Percentiles rank a stretch among this genome's conserved stretches.
Conservation (phyloP, 2,329 filamentous ascomycete species). For the Paecilomyces dactylethromorphus region DNA sequence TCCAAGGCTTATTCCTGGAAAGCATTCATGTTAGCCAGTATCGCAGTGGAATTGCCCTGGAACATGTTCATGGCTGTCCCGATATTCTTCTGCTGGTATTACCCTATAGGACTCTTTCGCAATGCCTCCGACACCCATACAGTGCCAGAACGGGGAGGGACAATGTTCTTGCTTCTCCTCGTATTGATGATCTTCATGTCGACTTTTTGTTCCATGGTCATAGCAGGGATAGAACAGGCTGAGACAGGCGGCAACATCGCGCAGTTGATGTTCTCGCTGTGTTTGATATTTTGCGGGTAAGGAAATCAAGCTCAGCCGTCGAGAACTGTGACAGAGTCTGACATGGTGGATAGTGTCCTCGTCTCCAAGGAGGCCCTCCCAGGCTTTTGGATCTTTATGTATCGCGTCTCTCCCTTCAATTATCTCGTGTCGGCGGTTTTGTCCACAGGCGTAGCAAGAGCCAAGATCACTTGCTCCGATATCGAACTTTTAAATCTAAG, state of each 20-base stretch:
- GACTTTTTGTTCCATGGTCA: conserved; percentile 68
- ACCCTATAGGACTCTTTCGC: conserved; percentile 47
- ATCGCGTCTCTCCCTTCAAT: conserved; percentile 60
- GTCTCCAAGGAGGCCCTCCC: conserved; percentile 54
- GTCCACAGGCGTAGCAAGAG: conserved; percentile 25
- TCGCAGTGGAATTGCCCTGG: conserved; percentile 66
- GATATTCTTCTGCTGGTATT: conserved; percentile 63
- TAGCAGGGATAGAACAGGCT: conserved; percentile 62
- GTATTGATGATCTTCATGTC: conserved; percentile 65
- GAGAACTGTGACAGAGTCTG: background rate
- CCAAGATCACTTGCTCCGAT: conserved; percentile 23
- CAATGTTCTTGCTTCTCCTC: conserved; percentile 60
- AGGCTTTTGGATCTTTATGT: conserved; percentile 74
- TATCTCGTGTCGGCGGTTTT: conserved; percentile 46
- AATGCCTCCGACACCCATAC: conserved; percentile 34
- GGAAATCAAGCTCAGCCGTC: background rate
- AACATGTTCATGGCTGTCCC: conserved; percentile 57
- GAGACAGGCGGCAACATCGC: conserved; percentile 61
- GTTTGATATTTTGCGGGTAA: conserved; percentile 50
- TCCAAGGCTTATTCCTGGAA: conserved; percentile 71
- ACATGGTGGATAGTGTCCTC: conserved; percentile 46
- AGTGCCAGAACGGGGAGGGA: conserved; percentile 50
- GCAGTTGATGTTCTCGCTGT: conserved; percentile 55
- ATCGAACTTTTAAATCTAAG: conserved; percentile 26
- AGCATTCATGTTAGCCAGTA: conserved; percentile 63